Evolutionary conservation across 306 rosid genomes (phyloP), one percentile per base, ranked within the genome.

Genomic region (Vicia sativa): DNA sequence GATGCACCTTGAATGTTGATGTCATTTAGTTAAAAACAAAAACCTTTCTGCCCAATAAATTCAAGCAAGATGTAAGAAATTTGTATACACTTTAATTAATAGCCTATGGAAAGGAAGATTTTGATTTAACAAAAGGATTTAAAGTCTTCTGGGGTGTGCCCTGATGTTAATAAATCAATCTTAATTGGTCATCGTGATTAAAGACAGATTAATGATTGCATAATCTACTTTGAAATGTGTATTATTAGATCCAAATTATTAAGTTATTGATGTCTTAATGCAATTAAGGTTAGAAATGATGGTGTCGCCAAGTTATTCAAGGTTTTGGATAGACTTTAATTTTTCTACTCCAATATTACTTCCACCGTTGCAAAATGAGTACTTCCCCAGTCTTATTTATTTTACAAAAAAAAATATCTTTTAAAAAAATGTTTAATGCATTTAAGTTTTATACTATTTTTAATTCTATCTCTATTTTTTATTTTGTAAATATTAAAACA

Each of bases 1-100:
- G 43, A 65, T 44, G 41, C 79, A 74, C 64, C 74, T 73, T 63
- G 35, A 65, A 77, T 65, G 75, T 78, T 70, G 72, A 82, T 81
- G 79, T 74, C 82, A 77, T 77, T 77, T 69, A 42, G 71, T 44
- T 81, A 43, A 62, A 54, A 7, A 67, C 10, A 61, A 55, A 67
- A 77, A 68, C 58, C 74, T 66, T 35, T 77, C 69, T 43, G 62
- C 67, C 44, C 0, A 77, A 58, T 13, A 74, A 58, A 63, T 57
- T 55, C 48, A 64, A 81, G 65, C 74, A 76, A 72, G 54, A 55
- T 54, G 56, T 62, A 28, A 78, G 56, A 54, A 71, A 65, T 46
- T 50, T 5, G n/a, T 66, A 70, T 11, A 25, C 75, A 18, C 49
- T 41, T 64, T 44, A 37, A 62, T 67, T 61, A 49, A 71, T 55